Evolutionary conservation across 345 rosid species (phyloP).

Genomic region (Eucalyptus urophylla): DNA sequence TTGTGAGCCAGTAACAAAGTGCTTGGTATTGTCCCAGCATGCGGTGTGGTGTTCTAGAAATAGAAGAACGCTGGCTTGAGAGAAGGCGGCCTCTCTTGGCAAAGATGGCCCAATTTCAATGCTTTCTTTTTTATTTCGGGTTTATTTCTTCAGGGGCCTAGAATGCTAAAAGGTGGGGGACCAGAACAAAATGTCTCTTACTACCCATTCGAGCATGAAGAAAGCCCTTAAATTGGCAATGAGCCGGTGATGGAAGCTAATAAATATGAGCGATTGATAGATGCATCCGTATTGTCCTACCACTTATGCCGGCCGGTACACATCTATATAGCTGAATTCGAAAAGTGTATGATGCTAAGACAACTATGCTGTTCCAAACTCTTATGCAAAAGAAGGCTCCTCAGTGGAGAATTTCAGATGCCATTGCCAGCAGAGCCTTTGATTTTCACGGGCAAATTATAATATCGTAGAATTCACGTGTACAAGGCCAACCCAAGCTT

Average conservation of each 20-base stretch:
- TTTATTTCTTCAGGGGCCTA: too few species aligned
- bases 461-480: background rate
- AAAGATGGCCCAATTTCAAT: background rate
- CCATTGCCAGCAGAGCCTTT: background rate
- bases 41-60: too few species aligned
- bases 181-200: conserved; percentile 30
- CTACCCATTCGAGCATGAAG: background rate
- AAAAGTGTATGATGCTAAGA: background rate
- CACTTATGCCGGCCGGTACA: background rate
- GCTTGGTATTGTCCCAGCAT: too few species aligned
- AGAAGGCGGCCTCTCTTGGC: background rate
- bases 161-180: background rate
- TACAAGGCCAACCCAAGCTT: background rate
- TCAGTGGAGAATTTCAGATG: background rate
- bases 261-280: background rate
- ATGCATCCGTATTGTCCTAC: background rate
- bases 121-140: background rate
- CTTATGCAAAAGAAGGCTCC: background rate
- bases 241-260: background rate
- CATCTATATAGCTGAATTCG: background rate
- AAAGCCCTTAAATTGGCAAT: background rate
- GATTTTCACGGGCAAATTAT: background rate
- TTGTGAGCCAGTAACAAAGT: too few species aligned
- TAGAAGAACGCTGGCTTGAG: background rate
- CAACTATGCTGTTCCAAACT: background rate